Base-by-base conservation (phyloP, 805 yeast species). In the Candida maris region DNA sequence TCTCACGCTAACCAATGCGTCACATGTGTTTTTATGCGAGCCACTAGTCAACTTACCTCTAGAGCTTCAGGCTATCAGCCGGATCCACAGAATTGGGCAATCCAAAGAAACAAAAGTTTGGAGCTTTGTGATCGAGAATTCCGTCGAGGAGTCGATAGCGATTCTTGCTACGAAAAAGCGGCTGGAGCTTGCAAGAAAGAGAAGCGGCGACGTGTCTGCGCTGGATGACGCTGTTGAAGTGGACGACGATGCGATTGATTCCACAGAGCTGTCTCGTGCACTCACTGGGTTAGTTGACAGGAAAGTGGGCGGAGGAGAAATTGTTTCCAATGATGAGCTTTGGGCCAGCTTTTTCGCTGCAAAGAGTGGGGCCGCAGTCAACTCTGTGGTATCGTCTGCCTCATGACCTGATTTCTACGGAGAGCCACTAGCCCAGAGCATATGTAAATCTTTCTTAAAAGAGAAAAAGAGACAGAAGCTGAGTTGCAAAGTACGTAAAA, bases 61-160 rank as follows among this genome's bases (percentile, higher is more conserved):
- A 32, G 97, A 93, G 49, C 56, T 86, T 12, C 98, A 91, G 56
- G 97, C 97, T 0, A 83, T 89, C 36, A 85, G 94, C 33, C 73
- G 98, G 44, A 79, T 93, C 28, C 96, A 91, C 55, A 67, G 98
- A 44, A 89, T 91, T 54, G 98, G 98, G 0, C 98, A 93, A 59
- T 72, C 70, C 3, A 66, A 71, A 29, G 78, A 75, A 12, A 93
- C 98, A 0, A 82, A 80, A 1, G 95, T 91, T 2, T 93, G 97
- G 96, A 81, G 84, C 75, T 88, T 91, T 64, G 79, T 84, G 17
- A 82, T 89, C 38, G 76, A 74, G 38, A 79, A 81, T 27, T 79
- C 95, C 0, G 95, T 93, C 12, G 98, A 93, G 58, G 96, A 91
- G 54, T 81, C 86, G 30, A 85, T 93, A 30, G 75, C 86, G 22